These are phyloP conservation scores for Castanopsis chinensis DNA, from an alignment of 306 rosid species.

Conservation along the genomic window DNA sequence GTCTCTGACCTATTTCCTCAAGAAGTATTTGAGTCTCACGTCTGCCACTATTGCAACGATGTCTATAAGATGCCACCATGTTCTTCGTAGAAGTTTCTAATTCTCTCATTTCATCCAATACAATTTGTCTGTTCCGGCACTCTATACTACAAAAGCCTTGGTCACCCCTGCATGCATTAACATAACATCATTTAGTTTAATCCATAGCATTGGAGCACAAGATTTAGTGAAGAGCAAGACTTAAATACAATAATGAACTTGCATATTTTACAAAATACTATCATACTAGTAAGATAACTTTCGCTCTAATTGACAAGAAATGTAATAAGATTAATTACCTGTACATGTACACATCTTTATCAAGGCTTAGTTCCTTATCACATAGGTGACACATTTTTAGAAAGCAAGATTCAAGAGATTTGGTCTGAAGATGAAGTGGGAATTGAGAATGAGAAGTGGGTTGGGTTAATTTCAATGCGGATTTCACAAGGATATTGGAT, in stretches of 20 bases:
- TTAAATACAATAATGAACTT: neutral
- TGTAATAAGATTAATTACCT: slow-evolving; percentile 26
- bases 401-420: slow-evolving; percentile 22
- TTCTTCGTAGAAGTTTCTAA: slow-evolving; percentile 44
- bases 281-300: no score
- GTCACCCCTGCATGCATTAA: slow-evolving; percentile 49
- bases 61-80: slow-evolving; percentile 29
- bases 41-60: neutral
- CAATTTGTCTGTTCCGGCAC: slow-evolving; percentile 48
- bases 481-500: slow-evolving; percentile 34
- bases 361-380: slow-evolving; percentile 40
- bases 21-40: neutral
- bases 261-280: no score
- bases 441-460: neutral
- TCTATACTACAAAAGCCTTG: slow-evolving; percentile 49
- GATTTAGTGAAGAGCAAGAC: neutral
- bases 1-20: neutral
- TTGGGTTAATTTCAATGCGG: slow-evolving; percentile 24
- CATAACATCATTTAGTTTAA: neutral
- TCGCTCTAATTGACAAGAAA: no score
- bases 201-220: neutral
- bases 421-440: neutral
- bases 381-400: slow-evolving; percentile 47
- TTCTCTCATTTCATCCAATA: slow-evolving; percentile 39
- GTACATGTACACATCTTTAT: slow-evolving; percentile 60